Conservation (phyloP, 202 grass and related monocot species). For the Elaeis oleifera region DNA sequence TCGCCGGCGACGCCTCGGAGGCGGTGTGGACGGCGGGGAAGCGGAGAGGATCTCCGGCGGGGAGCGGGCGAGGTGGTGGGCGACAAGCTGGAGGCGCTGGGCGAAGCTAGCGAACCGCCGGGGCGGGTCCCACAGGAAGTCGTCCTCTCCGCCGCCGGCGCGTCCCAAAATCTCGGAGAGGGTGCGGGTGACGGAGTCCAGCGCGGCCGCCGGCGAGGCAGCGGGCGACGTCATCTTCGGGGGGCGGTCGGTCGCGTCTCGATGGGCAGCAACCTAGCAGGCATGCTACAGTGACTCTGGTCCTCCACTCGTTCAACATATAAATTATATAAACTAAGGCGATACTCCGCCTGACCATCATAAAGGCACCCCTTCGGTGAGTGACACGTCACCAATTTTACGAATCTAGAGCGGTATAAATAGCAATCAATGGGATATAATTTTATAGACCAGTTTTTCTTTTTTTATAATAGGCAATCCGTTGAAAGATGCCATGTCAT, state of each 20-base stretch:
- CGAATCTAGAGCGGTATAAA: too few relatives aligned
- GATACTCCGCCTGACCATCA: too few relatives aligned
- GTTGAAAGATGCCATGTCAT: too few relatives aligned
- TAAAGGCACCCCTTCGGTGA: too few relatives aligned
- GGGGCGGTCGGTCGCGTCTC: background rate
- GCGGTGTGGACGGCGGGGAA: constrained; percentile 7
- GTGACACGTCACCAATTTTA: too few relatives aligned
- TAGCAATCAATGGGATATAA: too few relatives aligned
- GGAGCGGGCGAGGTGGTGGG: background rate
- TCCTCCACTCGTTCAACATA: too few relatives aligned
- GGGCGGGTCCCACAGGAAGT: background rate
- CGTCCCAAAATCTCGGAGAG: constrained; percentile 5
- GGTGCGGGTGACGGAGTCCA: background rate
- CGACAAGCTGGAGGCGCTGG: constrained; percentile 2
- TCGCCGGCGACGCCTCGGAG: constrained; percentile 1
- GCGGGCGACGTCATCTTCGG: constrained; percentile 1
- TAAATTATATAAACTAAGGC: too few relatives aligned
- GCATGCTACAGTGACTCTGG: too few relatives aligned
- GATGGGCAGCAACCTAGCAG: too few relatives aligned
- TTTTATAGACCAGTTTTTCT: too few relatives aligned
- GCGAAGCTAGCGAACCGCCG: background rate
- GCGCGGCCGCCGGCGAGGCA: constrained; percentile 1
- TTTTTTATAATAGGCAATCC: too few relatives aligned
- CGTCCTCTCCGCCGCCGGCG: background rate
- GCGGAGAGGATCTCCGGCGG: constrained; percentile 10